Percentiles rank a stretch among this genome's conserved stretches.
Conservation (phyloP, 1,284 basidiomycete species). For the Polyporus tsugae region DNA sequence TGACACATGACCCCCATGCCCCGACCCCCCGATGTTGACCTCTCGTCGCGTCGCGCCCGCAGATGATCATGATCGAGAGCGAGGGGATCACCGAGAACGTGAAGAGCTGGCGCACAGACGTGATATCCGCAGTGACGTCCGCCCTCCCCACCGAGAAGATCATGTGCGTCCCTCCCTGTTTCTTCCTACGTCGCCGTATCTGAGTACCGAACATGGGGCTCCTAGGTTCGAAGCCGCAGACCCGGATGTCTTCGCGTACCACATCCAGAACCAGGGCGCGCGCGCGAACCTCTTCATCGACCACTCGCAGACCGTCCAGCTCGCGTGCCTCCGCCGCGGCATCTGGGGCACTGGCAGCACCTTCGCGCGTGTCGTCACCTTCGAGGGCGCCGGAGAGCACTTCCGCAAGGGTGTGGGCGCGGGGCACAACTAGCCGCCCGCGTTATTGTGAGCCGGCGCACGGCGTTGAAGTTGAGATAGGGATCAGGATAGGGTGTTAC, state of each 20-base stretch:
- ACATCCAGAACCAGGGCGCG: conserved; percentile 55
- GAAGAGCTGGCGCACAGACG: conserved; percentile 51
- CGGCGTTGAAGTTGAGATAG: neutral
- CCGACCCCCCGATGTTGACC: neutral
- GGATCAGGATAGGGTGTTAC: neutral
- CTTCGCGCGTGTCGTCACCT: conserved; percentile 48
- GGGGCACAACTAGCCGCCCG: conserved; percentile 22
- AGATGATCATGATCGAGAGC: conserved; percentile 59
- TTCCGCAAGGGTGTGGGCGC: conserved; percentile 27
- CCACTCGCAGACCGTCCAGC: conserved; percentile 56
- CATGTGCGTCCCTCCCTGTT: conserved; percentile 44
- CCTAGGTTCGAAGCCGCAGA: conserved; percentile 53
- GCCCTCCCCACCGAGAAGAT: conserved; percentile 52
- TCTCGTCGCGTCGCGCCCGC: neutral
- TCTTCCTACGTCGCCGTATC: neutral
- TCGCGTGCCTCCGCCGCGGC: conserved; percentile 53
- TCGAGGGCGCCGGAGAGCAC: conserved; percentile 37
- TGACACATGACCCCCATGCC: neutral
- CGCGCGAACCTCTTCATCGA: conserved; percentile 56
- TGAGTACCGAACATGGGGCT: too few species aligned
- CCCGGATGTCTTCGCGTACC: conserved; percentile 50
- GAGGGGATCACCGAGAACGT: conserved; percentile 60
- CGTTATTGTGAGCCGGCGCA: conserved; percentile 15
- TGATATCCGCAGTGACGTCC: conserved; percentile 52
- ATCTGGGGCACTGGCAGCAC: conserved; percentile 57